A percentile compares a stretch with the other conserved stretches of the same genome.
These are phyloP conservation scores for Heliosperma pusillum DNA, from an alignment of 148 eudicot species.

Conservation along the genomic window DNA sequence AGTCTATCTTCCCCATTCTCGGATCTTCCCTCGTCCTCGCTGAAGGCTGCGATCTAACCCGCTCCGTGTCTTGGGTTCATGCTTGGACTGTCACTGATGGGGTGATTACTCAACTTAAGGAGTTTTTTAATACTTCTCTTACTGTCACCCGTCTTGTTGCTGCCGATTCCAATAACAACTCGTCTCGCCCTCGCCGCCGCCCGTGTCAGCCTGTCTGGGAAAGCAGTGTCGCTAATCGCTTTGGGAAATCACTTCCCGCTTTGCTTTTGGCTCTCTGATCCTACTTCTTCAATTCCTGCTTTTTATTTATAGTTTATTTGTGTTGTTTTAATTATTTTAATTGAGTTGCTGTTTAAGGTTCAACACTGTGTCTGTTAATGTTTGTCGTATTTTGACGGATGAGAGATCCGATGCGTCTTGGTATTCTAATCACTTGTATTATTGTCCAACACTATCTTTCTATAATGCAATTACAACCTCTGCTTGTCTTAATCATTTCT, in stretches of 20 bases:
- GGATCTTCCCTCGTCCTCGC: slow-evolving; percentile 44
- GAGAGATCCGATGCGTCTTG: no score
- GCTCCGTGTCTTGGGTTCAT: slow-evolving; percentile 63
- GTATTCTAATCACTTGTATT: no score
- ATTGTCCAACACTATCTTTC: no score
- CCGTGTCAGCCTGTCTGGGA: slow-evolving; percentile 54
- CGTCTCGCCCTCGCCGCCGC: slow-evolving; percentile 12
- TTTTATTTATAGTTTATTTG: neutral
- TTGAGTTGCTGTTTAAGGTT: no score
- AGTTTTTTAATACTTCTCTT: slow-evolving; percentile 69
- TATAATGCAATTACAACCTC: no score
- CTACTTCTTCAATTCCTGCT: neutral
- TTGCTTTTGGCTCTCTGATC: slow-evolving; percentile 50
- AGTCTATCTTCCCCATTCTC: slow-evolving; percentile 41
- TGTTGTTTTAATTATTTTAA: no score
- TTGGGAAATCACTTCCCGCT: slow-evolving; percentile 72
- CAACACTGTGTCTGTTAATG: no score
- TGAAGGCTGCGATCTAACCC: slow-evolving; percentile 55
- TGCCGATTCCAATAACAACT: no score
- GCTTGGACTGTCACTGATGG: slow-evolving; percentile 78
- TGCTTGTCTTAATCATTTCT: no score
- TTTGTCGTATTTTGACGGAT: no score
- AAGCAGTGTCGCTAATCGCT: slow-evolving; percentile 45
- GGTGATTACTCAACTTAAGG: slow-evolving; percentile 62
- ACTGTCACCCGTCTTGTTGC: slow-evolving; percentile 55